These are phyloP conservation scores for Athelia psychrophila DNA, from an alignment of 1,284 basidiomycete genomes.

Conservation along the genomic window DNA sequence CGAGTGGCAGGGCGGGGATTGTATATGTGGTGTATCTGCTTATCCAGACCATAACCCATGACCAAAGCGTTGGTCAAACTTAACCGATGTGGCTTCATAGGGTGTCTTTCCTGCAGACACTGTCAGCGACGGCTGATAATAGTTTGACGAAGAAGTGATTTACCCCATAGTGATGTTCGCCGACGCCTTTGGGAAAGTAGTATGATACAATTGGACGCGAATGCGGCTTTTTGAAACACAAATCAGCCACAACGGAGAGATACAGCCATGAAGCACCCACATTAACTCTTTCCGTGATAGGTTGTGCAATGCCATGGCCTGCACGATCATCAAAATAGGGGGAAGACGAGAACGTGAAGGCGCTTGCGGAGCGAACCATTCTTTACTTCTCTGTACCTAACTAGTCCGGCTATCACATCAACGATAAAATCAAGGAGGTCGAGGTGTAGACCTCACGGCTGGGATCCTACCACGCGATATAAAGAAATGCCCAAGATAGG, in stretches of 20 bases:
- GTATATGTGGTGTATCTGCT: conserved; percentile 91
- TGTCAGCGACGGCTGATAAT: neutral
- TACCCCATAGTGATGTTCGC: conserved; percentile 95
- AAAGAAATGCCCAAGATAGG: no score
- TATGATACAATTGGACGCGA: conserved; percentile 90
- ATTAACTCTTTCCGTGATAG: conserved; percentile 71
- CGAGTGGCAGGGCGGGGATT: conserved; percentile 87
- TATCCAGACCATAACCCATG: conserved; percentile 94
- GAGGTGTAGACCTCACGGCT: no score
- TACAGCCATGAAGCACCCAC: conserved; percentile 42
- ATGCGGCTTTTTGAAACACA: conserved; percentile 57
- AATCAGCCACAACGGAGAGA: conserved; percentile 4
- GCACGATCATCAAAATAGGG: conserved; percentile 75
- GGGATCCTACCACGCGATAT: no score
- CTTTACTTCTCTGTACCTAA: no score
- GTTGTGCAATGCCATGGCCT: conserved; percentile 60
- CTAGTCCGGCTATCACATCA: no score
- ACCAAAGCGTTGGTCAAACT: conserved; percentile 96
- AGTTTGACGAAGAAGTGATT: conserved; percentile 18
- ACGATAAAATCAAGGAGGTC: no score
- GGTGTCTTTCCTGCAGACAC: conserved; percentile 82
- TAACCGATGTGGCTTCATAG: conserved; percentile 96
- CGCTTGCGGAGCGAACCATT: conserved; percentile 43
- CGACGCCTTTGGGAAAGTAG: conserved; percentile 93
- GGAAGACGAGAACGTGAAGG: conserved; percentile 65